Conservation (phyloP, 345 rosid species). For the Citrus cavaleriei region DNA sequence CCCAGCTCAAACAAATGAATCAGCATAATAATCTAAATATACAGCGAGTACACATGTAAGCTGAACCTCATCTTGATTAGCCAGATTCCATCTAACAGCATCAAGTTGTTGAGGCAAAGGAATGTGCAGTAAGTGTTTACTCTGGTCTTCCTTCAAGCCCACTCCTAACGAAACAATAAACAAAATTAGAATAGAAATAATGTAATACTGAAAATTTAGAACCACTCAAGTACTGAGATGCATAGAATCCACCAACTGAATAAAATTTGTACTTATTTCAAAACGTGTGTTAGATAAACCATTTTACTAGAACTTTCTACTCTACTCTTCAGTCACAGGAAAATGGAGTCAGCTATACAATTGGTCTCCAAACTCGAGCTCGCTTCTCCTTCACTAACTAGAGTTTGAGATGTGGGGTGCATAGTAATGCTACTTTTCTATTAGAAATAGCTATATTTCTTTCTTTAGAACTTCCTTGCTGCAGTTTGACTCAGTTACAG, state of each 20-base stretch:
- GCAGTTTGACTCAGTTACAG: not conserved
- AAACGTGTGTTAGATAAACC: too few species aligned
- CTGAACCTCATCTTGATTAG: slow-evolving; percentile 83
- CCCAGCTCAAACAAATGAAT: not conserved
- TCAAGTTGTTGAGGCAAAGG: slow-evolving; percentile 48
- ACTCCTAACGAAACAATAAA: slow-evolving; percentile 1
- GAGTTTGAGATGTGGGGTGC: not conserved
- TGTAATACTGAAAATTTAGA: not conserved
- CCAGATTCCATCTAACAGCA: slow-evolving; percentile 77
- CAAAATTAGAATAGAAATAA: not conserved
- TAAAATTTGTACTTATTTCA: not conserved
- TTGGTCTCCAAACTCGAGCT: not conserved
- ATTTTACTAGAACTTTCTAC: not conserved
- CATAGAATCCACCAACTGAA: not conserved
- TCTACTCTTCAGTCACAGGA: not conserved
- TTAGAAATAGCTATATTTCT: not conserved
- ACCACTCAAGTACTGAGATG: too few species aligned
- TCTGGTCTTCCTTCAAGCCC: slow-evolving; percentile 56
- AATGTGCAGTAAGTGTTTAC: slow-evolving; percentile 68
- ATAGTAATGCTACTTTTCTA: not conserved
- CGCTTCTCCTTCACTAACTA: not conserved
- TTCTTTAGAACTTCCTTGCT: not conserved
- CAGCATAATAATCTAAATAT: not conserved
- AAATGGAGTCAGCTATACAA: not conserved
- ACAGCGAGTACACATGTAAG: not conserved